These are phyloP conservation scores for Biscutella laevigata DNA, from an alignment of 441 rosid genomes.

Conservation along the genomic window DNA sequence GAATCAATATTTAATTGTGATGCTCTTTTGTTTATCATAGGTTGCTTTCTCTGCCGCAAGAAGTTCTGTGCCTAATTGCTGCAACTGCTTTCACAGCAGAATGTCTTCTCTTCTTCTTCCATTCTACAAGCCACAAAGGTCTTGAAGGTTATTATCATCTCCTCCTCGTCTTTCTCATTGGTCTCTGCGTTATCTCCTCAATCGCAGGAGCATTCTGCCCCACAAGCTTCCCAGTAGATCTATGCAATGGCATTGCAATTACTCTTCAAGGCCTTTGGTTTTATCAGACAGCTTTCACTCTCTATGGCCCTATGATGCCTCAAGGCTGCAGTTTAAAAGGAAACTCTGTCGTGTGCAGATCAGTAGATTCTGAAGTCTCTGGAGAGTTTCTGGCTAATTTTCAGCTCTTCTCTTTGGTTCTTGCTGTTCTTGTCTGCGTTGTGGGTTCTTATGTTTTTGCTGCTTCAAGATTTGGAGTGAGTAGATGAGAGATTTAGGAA, in stretches of 20 bases:
- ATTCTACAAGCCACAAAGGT: slow-evolving; percentile 91
- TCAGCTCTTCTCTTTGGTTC: slow-evolving; percentile 64
- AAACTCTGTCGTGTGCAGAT: slow-evolving; percentile 41
- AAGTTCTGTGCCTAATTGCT: slow-evolving; percentile 63
- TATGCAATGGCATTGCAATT: slow-evolving; percentile 60
- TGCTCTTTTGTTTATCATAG: slow-evolving; percentile 27
- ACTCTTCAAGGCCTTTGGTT: slow-evolving; percentile 97
- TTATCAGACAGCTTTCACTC: slow-evolving; percentile 88
- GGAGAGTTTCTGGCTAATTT: slow-evolving; percentile 82
- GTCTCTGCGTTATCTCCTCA: slow-evolving; percentile 52
- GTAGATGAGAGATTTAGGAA: slow-evolving; percentile 12
- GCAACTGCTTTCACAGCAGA: slow-evolving; percentile 80
- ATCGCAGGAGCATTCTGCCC: slow-evolving; percentile 72
- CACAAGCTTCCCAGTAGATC: slow-evolving; percentile 70
- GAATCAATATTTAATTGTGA: not conserved
- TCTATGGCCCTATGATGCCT: slow-evolving; percentile 93
- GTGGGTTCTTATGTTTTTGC: slow-evolving; percentile 47
- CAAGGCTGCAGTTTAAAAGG: slow-evolving; percentile 56
- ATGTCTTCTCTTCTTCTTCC: slow-evolving; percentile 78
- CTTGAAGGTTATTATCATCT: slow-evolving; percentile 95
- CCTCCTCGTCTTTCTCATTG: slow-evolving; percentile 72
- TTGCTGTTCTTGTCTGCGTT: slow-evolving; percentile 54
- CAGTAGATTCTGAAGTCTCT: slow-evolving; percentile 47
- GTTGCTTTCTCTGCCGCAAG: slow-evolving; percentile 69
- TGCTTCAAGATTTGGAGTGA: slow-evolving; percentile 43